Evolutionary conservation across 108 stramenopile genomes (phyloP).

Genomic region (Tribonema minus): DNA sequence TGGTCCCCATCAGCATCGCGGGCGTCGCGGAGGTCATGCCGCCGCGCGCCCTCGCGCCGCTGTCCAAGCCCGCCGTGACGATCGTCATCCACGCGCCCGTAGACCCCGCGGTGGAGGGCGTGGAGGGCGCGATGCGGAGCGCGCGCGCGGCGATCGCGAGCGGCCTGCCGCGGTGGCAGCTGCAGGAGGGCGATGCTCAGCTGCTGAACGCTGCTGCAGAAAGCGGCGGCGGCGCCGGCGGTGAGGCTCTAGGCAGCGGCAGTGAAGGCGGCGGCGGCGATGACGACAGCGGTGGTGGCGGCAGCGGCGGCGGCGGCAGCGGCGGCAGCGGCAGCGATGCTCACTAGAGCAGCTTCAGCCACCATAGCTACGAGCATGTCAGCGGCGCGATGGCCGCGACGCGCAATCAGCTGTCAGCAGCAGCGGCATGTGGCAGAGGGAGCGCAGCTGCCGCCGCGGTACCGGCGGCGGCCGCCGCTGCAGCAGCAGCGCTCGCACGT

Average conservation of each 20-base stretch:
- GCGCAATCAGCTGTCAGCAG: too few relatives aligned
- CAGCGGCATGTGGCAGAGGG: too few relatives aligned
- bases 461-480: too few relatives aligned
- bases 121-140: not conserved
- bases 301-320: not conserved
- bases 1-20: conserved; percentile 31
- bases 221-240: not conserved
- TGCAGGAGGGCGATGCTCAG: not conserved
- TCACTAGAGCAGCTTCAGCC: too few relatives aligned
- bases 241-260: too few relatives aligned
- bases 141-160: not conserved
- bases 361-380: too few relatives aligned
- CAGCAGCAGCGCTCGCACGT: too few relatives aligned
- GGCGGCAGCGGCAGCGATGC: not conserved
- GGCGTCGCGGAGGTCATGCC: conserved; percentile 38
- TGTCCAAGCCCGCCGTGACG: not conserved
- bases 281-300: not conserved
- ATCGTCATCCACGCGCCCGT: not conserved
- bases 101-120: not conserved
- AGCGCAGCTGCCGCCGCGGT: too few relatives aligned
- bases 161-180: not conserved
- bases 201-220: not conserved
- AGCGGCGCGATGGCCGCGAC: too few relatives aligned
- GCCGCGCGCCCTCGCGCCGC: conserved; percentile 29
- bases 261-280: not conserved